Conservation (phyloP, 306 rosid genomes). For the Sindora glabra region DNA sequence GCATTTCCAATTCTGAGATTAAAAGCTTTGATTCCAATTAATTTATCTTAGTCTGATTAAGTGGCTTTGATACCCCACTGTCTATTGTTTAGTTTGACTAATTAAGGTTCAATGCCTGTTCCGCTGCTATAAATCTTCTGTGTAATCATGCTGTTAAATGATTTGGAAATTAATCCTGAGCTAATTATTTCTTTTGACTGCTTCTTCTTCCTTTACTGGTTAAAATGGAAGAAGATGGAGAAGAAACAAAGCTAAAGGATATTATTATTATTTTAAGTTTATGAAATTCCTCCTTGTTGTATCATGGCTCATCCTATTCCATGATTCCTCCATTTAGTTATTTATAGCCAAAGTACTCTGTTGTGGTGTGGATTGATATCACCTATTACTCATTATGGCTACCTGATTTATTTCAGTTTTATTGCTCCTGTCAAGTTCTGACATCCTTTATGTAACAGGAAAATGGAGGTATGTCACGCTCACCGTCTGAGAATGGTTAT, state of each 20-base stretch:
- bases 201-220: too few relatives aligned
- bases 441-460: constrained; percentile 41
- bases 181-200: too few relatives aligned
- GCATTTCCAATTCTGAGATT: neutral
- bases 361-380: neutral
- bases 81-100: too few relatives aligned
- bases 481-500: constrained; percentile 60
- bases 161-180: too few relatives aligned
- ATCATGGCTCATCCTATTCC: neutral
- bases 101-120: too few relatives aligned
- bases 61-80: too few relatives aligned
- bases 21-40: too few relatives aligned
- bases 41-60: too few relatives aligned
- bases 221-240: too few relatives aligned
- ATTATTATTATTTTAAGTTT: neutral
- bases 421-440: constrained; percentile 7
- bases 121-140: too few relatives aligned
- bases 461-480: constrained; percentile 37
- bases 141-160: too few relatives aligned
- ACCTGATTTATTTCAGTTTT: neutral
- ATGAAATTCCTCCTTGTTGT: neutral
- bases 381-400: neutral
- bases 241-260: too few relatives aligned
- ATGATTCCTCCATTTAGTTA: neutral
- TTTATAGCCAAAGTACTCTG: neutral